A percentile compares a stretch with the other conserved stretches of the same genome.
Conservation (phyloP, 306 rosid genomes). For the Coriaria nepalensis region DNA sequence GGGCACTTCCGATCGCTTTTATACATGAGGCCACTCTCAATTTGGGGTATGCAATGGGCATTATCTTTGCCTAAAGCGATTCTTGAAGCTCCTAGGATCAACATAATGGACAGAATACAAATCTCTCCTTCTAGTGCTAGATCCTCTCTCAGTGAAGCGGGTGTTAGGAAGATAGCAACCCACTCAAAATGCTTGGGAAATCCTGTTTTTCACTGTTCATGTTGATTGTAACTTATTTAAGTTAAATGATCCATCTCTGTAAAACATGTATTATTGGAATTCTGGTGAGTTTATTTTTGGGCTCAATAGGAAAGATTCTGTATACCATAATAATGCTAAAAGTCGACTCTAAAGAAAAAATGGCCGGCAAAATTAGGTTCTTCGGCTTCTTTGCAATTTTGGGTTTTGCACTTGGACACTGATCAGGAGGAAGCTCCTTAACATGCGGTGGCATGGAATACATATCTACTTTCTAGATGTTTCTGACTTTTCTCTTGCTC, state of each 20-base stretch:
- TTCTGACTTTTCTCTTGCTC: too few species aligned
- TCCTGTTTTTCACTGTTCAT: slow-evolving; percentile 73
- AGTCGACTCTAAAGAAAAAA: too few species aligned
- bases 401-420: too few species aligned
- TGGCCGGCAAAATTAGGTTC: too few species aligned
- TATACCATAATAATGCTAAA: too few species aligned
- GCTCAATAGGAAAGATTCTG: too few species aligned
- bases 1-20: slow-evolving; percentile 86
- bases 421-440: too few species aligned
- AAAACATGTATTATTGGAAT: too few species aligned
- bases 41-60: slow-evolving; percentile 95
- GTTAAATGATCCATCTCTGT: too few species aligned
- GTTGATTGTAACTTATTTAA: slow-evolving; percentile 23
- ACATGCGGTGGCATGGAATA: too few species aligned
- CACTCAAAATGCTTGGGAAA: slow-evolving; percentile 61
- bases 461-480: too few species aligned
- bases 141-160: slow-evolving; percentile 42
- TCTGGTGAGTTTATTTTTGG: not conserved
- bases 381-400: too few species aligned
- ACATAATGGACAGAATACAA: slow-evolving; percentile 91
- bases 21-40: slow-evolving; percentile 89
- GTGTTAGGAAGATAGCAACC: slow-evolving; percentile 56
- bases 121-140: slow-evolving; percentile 41
- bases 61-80: slow-evolving; percentile 63
- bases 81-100: slow-evolving; percentile 79